Conservation (phyloP, 805 yeast genomes). For the Pichia manshurica region DNA sequence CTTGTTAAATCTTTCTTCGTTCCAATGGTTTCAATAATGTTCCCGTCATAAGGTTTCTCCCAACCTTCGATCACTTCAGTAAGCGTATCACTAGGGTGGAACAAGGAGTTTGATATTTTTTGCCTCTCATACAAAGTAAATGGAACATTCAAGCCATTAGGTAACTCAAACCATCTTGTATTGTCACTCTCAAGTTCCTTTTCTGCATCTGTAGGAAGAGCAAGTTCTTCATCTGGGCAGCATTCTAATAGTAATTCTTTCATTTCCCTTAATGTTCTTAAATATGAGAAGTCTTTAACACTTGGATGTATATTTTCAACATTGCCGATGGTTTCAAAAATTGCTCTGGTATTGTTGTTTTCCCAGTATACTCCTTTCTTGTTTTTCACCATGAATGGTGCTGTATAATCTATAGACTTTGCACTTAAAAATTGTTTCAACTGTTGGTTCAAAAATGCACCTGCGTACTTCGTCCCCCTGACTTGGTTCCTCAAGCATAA, state of each 20-base stretch:
- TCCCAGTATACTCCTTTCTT: conserved; percentile 35
- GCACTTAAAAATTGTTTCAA: conserved; percentile 36
- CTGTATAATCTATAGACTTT: conserved; percentile 32
- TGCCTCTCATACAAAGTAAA: conserved; percentile 53
- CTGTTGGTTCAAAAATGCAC: conserved; percentile 56
- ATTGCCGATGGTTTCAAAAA: conserved; percentile 19
- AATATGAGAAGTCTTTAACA: conserved; percentile 51
- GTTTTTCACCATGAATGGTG: conserved; percentile 46
- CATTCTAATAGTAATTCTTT: conserved; percentile 62
- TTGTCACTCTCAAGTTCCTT: conserved; percentile 20
- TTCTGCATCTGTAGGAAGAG: conserved; percentile 25
- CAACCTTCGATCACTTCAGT: conserved; percentile 27
- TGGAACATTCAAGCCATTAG: conserved; percentile 64
- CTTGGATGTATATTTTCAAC: conserved; percentile 36
- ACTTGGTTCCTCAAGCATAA: conserved; percentile 66
- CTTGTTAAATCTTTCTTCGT: conserved; percentile 29
- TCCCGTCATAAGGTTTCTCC: conserved; percentile 47
- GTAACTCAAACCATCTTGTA: conserved; percentile 60
- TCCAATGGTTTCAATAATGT: conserved; percentile 32
- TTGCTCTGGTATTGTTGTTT: conserved; percentile 18
- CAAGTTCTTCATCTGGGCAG: conserved; percentile 29
- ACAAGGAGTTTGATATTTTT: conserved; percentile 65
- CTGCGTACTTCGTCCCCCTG: conserved; percentile 68
- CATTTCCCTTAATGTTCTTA: conserved; percentile 59
- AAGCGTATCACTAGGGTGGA: conserved; percentile 45